Evolutionary conservation across 2,329 filamentous ascomycete genomes (phyloP), one percentile per base, ranked within the genome.

Genomic region (Xylariomycetidae sp.): DNA sequence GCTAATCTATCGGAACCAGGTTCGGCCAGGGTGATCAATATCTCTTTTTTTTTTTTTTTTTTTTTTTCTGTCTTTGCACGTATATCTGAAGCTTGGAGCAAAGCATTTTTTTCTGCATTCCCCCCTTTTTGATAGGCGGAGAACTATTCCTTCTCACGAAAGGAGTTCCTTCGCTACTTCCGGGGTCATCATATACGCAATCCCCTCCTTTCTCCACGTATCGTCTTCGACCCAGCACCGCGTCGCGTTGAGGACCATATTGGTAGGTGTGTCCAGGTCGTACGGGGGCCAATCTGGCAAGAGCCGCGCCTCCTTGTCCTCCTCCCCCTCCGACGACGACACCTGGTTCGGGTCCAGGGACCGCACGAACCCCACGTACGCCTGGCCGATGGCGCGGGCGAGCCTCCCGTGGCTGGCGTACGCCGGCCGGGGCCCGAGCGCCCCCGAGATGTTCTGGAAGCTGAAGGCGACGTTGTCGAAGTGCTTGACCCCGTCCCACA

Each of bases 401-500:
- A 64, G 40, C 25, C 38, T 38, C 9, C 38, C 42, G 25, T 68
- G 59, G 15, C 47, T 53, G 29, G 67, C 61, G 19, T 59, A 65
- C 31, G 57, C 39, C 1, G 67, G 66, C 15, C 65, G 57, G 0
- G 67, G 60, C 0, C 67, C 67, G n/a, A 71, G 49, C 16, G 62
- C 38, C 0, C 67, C 67, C 1, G 59, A 61, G 28, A 70, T 67
- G 35, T 72, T 71, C 46, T 71, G 65, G 47, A 72, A 71, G 39
- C 59, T 65, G 45, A 66, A 72, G 2, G 65, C 65, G 1, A 52
- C 67, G 30, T 72, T 70, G 43, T 60, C 58, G 33, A 70, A 70
- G 39, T 72, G 68, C 35, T 60, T 59, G 13, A 64, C 59, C 2
- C 64, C 66, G 6, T 59, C 57, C 39, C 61, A 59, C 10, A 56